phyloP scores from a whole-genome alignment of 1,139 yeast species.

The Saccharomyces hybrid region DNA sequence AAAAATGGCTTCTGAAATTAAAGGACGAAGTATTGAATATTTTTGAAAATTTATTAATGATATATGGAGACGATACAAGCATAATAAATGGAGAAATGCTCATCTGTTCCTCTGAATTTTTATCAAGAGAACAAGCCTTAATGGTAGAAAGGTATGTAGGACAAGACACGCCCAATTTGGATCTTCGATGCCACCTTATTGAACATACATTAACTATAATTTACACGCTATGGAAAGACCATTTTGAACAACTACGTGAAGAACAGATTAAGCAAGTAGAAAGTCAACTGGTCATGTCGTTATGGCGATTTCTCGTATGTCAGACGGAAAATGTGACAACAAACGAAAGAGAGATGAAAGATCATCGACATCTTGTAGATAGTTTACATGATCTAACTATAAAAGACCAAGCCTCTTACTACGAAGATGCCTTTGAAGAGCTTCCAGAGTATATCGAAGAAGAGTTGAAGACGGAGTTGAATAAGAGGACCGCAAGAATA shows the following conservation, averaged over 20 bases:
- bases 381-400: conserved; percentile 18
- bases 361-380: conserved; percentile 20
- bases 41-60: conserved; percentile 19
- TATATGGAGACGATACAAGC: conserved; percentile 14
- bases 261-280: conserved; percentile 22
- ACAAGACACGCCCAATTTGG: conserved; percentile 21
- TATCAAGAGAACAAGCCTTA: conserved; percentile 25
- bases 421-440: conserved; percentile 28
- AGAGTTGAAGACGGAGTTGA: conserved; percentile 15
- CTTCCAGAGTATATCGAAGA: conserved; percentile 22
- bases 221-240: conserved; percentile 23
- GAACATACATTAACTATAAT: conserved; percentile 20
- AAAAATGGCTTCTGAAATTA: conserved; percentile 22
- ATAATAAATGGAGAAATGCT: conserved; percentile 22
- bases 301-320: conserved; percentile 28
- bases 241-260: conserved; percentile 13
- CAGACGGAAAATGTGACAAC: conserved; percentile 11
- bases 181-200: conserved; percentile 16
- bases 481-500: conserved; percentile 14
- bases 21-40: conserved; percentile 21
- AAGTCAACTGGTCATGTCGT: conserved; percentile 22
- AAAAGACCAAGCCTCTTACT: conserved; percentile 15
- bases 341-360: conserved; percentile 13
- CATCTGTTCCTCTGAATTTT: conserved; percentile 16
- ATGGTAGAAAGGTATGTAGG: conserved; percentile 20